A percentile compares a stretch with the other conserved stretches of the same genome.
Evolutionary conservation across 805 yeast species (phyloP).

Genomic region (Priceomyces haplophilus): DNA sequence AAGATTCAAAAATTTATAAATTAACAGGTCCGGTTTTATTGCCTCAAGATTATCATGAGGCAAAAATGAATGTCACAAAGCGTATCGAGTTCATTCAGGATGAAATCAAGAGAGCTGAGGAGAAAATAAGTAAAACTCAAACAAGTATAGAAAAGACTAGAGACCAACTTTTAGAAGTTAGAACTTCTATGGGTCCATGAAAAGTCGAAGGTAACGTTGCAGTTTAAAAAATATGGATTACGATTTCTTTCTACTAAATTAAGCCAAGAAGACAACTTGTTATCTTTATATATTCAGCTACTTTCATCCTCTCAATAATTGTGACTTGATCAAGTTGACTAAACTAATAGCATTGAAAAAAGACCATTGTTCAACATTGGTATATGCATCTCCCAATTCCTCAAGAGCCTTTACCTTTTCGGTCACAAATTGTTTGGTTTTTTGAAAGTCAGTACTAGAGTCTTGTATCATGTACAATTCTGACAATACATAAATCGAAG

Average conservation of each 20-base stretch:
- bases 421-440: slow-evolving; percentile 64
- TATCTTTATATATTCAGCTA: background rate
- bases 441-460: slow-evolving; percentile 48
- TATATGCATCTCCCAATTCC: slow-evolving; percentile 57
- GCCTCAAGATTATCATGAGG: slow-evolving; percentile 84
- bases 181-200: slow-evolving; percentile 26
- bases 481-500: slow-evolving; percentile 66
- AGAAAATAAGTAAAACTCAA: slow-evolving; percentile 49
- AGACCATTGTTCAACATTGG: slow-evolving; percentile 71
- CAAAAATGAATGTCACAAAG: slow-evolving; percentile 78
- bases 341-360: slow-evolving; percentile 63
- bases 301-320: slow-evolving; percentile 57
- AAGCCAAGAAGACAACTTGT: background rate
- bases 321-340: slow-evolving; percentile 68
- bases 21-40: slow-evolving; percentile 88
- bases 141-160: slow-evolving; percentile 58
- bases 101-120: slow-evolving; percentile 76
- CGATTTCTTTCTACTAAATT: background rate
- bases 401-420: slow-evolving; percentile 54
- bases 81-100: slow-evolving; percentile 82
- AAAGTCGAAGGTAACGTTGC: too few relatives aligned
- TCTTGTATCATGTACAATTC: slow-evolving; percentile 84
- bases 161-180: slow-evolving; percentile 47
- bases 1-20: slow-evolving; percentile 77
- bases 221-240: too few relatives aligned